phyloP scores from a whole-genome alignment of 495 filamentous ascomycete species.

The Oleoguttula mirabilis region DNA sequence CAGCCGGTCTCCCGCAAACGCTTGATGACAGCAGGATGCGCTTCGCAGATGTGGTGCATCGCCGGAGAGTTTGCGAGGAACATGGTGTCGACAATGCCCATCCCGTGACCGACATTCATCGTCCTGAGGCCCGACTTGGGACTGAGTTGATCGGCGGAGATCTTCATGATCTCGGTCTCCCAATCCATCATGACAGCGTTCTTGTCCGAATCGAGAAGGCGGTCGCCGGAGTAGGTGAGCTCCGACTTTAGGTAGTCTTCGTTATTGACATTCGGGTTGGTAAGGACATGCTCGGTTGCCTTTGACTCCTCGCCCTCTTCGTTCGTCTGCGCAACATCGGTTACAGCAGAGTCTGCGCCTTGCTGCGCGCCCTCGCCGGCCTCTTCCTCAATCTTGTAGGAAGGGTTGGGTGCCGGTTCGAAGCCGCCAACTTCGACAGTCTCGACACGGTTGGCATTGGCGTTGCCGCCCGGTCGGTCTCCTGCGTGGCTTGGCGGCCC shows the following conservation, averaged over 20 bases:
- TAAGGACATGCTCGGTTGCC: conserved; percentile 11
- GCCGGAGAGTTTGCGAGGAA: conserved; percentile 58
- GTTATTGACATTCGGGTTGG: conserved; percentile 33
- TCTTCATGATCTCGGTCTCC: conserved; percentile 83
- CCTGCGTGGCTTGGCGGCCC: conserved; percentile 1
- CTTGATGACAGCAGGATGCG: conserved; percentile 69
- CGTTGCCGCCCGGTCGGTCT: conserved; percentile 3
- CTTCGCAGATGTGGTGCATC: conserved; percentile 72
- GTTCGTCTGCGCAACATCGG: neutral
- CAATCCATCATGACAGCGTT: conserved; percentile 98
- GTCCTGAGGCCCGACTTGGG: conserved; percentile 51
- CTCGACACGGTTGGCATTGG: conserved; percentile 4
- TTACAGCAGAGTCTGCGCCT: neutral
- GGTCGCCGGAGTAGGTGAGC: conserved; percentile 60
- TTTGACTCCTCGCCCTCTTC: neutral
- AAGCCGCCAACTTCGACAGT: conserved; percentile 6
- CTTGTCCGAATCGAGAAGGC: conserved; percentile 62
- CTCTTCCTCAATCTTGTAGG: conserved; percentile 19
- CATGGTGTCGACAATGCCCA: conserved; percentile 88
- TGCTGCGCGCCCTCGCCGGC: neutral
- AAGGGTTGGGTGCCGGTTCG: conserved; percentile 17
- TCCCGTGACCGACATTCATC: conserved; percentile 87
- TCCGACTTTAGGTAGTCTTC: conserved; percentile 63
- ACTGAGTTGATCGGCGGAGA: conserved; percentile 53
- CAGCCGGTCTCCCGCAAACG: conserved; percentile 54